Percentiles rank a stretch among this genome's conserved stretches.
phyloP scores from a whole-genome alignment of 2,329 filamentous ascomycete species.

The Alternaria sp. region DNA sequence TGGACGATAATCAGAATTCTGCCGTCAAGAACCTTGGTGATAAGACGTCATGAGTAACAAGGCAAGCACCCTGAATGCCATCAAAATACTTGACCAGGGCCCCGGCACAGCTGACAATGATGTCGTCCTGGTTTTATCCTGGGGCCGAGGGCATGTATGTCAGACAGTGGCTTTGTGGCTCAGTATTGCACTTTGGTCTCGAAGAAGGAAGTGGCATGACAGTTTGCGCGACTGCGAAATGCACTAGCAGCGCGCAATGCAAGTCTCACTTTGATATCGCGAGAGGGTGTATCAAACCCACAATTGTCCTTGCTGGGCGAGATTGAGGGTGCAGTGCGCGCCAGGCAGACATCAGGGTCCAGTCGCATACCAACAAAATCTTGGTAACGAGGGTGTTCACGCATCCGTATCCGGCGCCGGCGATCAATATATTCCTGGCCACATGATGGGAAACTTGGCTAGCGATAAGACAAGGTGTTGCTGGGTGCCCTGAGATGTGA shows the following conservation, averaged over 20 bases:
- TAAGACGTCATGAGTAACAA: slow-evolving; percentile 10
- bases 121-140: slow-evolving; percentile 2
- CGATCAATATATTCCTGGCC: slow-evolving; percentile 26
- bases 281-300: slow-evolving; percentile 5
- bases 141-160: slow-evolving; percentile 3
- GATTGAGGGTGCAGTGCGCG: not conserved
- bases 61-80: slow-evolving; percentile 1
- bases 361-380: not conserved
- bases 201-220: not conserved
- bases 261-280: slow-evolving; percentile 3
- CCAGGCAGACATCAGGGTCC: slow-evolving; percentile 14
- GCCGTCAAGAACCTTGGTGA: slow-evolving; percentile 2
- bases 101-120: slow-evolving; percentile 12
- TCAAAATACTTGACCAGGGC: not conserved
- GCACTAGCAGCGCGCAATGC: slow-evolving; percentile 6
- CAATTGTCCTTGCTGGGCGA: not conserved
- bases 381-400: slow-evolving; percentile 11
- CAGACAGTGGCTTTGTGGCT: slow-evolving; percentile 14
- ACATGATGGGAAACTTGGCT: slow-evolving; percentile 24
- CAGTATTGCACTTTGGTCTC: not conserved
- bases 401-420: slow-evolving; percentile 13
- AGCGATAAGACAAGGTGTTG: slow-evolving; percentile 15
- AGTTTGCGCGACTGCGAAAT: not conserved
- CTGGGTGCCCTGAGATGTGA: not conserved
- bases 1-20: not conserved